Base-by-base conservation (phyloP, 371 early-diverging fungal genomes). In the Syncephalis plumigaleata region DNA sequence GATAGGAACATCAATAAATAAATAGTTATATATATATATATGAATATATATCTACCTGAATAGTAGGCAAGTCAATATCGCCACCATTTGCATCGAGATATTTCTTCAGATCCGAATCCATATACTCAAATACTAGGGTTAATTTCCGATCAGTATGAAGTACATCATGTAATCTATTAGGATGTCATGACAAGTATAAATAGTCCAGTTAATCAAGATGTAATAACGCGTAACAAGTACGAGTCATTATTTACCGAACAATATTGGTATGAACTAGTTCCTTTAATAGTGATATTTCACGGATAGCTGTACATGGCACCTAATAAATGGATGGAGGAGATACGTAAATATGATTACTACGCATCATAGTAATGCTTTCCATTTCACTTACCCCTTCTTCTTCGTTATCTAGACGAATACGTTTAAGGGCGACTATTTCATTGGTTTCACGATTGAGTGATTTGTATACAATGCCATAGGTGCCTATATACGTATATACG, bases 271-370 rank as follows among this genome's bases (percentile, higher is more conserved):
- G 98, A 45, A 83, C 77, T 16, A 98, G 67, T 52, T 82, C 86
- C 61, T 91, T 94, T 47, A 99, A 67, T 22, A 99, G 69, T 31
- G 95, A 86, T 55, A 99, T 99, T 66, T 99, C 99, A 51, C 99
- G 74, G 55, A 99, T 82, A 7, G 98, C 91, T 40, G 91, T 88
- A 60, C 93, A 81, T n/a, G 95, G 94, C 15, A 96, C 75, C 90
- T 76, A 58, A 24, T 20, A 25, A 15, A 24, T 27, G 25, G 13
- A 23, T 44, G 20, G 31, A 16, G 39, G 26, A 23, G 15, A 11
- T 7, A 52, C 16, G 13, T 43, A 17, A 18, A 23, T 25, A 21
- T 36, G n/a, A n/a, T n/a, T n/a, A n/a, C n/a, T n/a, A n/a, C n/a
- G n/a, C n/a, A n/a, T n/a, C n/a, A n/a, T n/a, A n/a, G n/a, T n/a